Base-by-base conservation (phyloP, 495 filamentous ascomycete species). In the Neurospora sp. region DNA sequence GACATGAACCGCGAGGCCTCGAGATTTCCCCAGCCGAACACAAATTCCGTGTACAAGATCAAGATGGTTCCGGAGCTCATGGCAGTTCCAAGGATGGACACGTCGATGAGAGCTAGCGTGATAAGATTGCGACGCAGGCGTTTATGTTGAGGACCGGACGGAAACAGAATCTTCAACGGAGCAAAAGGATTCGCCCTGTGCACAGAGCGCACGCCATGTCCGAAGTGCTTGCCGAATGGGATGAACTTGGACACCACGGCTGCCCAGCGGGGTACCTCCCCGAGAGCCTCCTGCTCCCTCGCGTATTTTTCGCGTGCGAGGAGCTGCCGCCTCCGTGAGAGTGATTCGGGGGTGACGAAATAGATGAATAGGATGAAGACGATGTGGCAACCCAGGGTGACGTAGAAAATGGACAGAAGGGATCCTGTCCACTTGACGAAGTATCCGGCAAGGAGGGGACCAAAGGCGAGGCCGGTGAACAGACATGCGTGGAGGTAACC, bases 401-500 rank as follows among this genome's bases (percentile, higher is more conserved):
- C 83, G 78, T 93, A 96, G 78, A 99, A 99, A 41, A 96, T 87
- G 31, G 85, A 85, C 27, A 97, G 75, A 14, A 93, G 81, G 4
- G 86, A 84, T 1, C 89, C 90, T 0, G 92, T 94, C 75, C 80
- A 81, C 76, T 91, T 86, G 68, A 97, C 89, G 41, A 98, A 76
- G 73, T 91, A 88, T 9, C 92, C 96, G 4, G 92, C 91, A 10
- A 96, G 74, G 16, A 93, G 84, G 2, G 96, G 96, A 0, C 96
- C 96, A 14, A 92, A 73, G 5, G 96, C 94, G 68, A 98, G 89
- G 37, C 96, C 96, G 10, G 88, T 86, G 77, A 97, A 99, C 18
- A 99, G 84, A 76, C 90, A 91, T 16, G 93, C 94, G 76, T 98
- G 93, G 73, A 97, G 91, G 75, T 92, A 93, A 3, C 92, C 94